Percentiles rank a stretch among this genome's conserved stretches.
Conservation (phyloP, 2,329 filamentous ascomycete species). For the Fusarium lateritium region DNA sequence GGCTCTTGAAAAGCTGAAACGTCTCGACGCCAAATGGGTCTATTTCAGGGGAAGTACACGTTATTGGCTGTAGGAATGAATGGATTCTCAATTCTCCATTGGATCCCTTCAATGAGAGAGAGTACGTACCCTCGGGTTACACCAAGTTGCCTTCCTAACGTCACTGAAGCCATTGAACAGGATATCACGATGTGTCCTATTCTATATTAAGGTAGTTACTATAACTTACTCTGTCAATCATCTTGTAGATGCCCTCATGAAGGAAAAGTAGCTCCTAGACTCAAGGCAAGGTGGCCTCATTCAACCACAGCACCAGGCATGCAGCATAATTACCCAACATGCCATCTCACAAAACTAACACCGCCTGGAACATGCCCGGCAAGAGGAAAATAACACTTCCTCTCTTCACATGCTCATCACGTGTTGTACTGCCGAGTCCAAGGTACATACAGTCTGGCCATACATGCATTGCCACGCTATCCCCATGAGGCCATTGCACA, state of each 20-base stretch:
- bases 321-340: conserved; percentile 31
- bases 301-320: conserved; percentile 26
- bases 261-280: background rate
- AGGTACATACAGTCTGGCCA: conserved; percentile 13
- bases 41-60: conserved; percentile 27
- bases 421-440: conserved; percentile 7
- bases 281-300: background rate
- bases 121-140: conserved; percentile 2
- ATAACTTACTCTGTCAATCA: background rate
- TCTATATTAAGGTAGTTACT: background rate
- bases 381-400: background rate
- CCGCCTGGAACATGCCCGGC: conserved; percentile 1
- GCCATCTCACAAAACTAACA: conserved; percentile 13
- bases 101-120: background rate
- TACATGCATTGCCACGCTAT: conserved; percentile 42
- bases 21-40: conserved; percentile 26
- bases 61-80: conserved; percentile 17
- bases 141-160: background rate
- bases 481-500: conserved; percentile 6
- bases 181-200: background rate
- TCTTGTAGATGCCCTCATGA: background rate
- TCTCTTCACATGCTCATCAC: conserved; percentile 3
- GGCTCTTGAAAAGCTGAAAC: conserved; percentile 36
- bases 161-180: conserved; percentile 1
- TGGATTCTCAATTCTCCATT: conserved; percentile 4